These are phyloP conservation scores for Talaromyces wortmannii DNA, from an alignment of 495 filamentous ascomycete species.

Conservation along the genomic window DNA sequence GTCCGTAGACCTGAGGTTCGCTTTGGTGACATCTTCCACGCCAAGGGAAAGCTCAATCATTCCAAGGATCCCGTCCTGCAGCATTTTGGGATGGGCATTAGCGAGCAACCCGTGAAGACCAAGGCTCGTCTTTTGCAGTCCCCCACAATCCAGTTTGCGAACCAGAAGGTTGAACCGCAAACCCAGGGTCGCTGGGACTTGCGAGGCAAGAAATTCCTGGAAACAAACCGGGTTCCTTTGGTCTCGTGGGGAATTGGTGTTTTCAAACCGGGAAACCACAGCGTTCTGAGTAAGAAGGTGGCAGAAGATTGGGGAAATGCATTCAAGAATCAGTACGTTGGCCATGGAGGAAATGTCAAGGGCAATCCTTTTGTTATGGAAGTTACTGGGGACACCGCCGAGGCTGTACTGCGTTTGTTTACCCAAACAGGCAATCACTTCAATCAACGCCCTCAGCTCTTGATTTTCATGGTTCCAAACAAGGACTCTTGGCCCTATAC, in stretches of 20 bases:
- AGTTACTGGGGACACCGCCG: slow-evolving; percentile 38
- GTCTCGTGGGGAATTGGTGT: slow-evolving; percentile 65
- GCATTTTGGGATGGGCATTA: slow-evolving; percentile 63
- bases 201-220: slow-evolving; percentile 66
- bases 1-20: slow-evolving; percentile 58
- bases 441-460: slow-evolving; percentile 48
- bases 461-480: slow-evolving; percentile 64
- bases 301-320: slow-evolving; percentile 49
- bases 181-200: slow-evolving; percentile 78
- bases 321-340: slow-evolving; percentile 55
- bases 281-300: slow-evolving; percentile 28
- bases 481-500: slow-evolving; percentile 62
- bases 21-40: slow-evolving; percentile 52
- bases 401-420: slow-evolving; percentile 47
- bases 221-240: slow-evolving; percentile 50
- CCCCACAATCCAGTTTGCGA: slow-evolving; percentile 61
- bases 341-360: slow-evolving; percentile 64
- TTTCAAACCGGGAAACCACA: slow-evolving; percentile 30
- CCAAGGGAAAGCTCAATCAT: slow-evolving; percentile 63
- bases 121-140: slow-evolving; percentile 64
- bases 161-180: slow-evolving; percentile 44
- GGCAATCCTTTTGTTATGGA: slow-evolving; percentile 20
- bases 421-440: slow-evolving; percentile 38
- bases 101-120: slow-evolving; percentile 50
- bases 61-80: slow-evolving; percentile 56